Evolutionary conservation across 164 flowering plant species (phyloP), one percentile per base, ranked within the genome.

Genomic region (Stephania yunnanensis): DNA sequence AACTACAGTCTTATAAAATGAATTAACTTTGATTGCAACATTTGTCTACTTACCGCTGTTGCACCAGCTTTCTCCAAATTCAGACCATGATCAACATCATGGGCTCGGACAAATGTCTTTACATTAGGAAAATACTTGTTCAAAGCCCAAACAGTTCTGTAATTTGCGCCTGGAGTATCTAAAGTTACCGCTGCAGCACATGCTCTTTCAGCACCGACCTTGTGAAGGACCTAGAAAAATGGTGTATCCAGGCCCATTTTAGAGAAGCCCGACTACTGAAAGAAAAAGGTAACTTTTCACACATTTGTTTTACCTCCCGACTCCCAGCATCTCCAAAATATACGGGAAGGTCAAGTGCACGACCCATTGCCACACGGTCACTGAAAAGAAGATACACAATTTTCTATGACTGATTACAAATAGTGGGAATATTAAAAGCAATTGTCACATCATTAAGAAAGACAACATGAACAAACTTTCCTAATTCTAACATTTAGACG

Each of bases 261-360:
- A 87, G 53, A 73, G 22, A 70, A 36, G 63, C 46, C 67, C 44
- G 66, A 45, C 50, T 46, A 13, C 6, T 8, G 13, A 46, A 8
- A 70, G 58, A 46, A 46, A 22, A 7, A 48, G 42, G 22, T 52
- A 46, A 46, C 7, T 46, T 5, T 25, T 69, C 25, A 20, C 25
- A 46, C 52, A 42, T 46, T 48, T 74, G 7, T 13, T 75, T 75
- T 85, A 96, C 99, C 98, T 96, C 99, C 80, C 92, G 87, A 80
- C 99, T 96, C n/a, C 99, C 99, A 73, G 98, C 97, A 89, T 96
- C 99, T 70, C 99, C 99, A 87, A 96, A 96, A 81, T 85, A 96
- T 48, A 96, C 99, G 69, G 99, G 99, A 82, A 96, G 97, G 74
- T 92, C 97, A 78, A 96, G 89, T 71, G 97, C 89, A 81, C 99